Conservation (phyloP, 129 eudicot genomes). For the Logfia minima region DNA sequence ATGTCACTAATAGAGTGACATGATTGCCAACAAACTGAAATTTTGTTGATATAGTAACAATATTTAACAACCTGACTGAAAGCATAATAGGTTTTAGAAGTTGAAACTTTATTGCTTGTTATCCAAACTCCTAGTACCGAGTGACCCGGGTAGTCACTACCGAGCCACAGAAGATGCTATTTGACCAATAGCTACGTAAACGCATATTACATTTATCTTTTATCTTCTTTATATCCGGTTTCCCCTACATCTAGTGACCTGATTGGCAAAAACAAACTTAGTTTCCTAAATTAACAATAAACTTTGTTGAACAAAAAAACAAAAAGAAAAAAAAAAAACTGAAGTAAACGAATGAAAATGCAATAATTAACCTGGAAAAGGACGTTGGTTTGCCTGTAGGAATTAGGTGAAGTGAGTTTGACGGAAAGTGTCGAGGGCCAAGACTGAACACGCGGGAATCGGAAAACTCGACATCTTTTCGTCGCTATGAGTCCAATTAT, state of each 20-base stretch:
- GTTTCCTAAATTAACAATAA: too few species aligned
- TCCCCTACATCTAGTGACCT: too few species aligned
- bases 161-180: too few species aligned
- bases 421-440: not conserved
- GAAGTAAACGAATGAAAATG: not conserved
- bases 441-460: not conserved
- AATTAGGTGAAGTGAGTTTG: constrained; percentile 8
- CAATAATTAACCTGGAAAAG: not conserved
- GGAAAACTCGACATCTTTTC: constrained; percentile 5
- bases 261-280: too few species aligned
- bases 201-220: too few species aligned
- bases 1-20: not conserved
- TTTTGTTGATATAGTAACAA: not conserved
- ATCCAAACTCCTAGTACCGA: not conserved
- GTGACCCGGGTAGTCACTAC: too few species aligned
- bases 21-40: not conserved
- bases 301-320: not conserved
- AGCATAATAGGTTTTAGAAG: not conserved
- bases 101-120: not conserved
- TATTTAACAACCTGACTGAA: not conserved
- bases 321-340: too few species aligned
- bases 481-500: not conserved
- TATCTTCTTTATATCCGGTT: too few species aligned
- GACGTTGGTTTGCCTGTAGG: not conserved
- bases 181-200: too few species aligned